Evolutionary conservation across 1,284 basidiomycete species (phyloP).

Genomic region (Sphaerobolus stellatus): DNA sequence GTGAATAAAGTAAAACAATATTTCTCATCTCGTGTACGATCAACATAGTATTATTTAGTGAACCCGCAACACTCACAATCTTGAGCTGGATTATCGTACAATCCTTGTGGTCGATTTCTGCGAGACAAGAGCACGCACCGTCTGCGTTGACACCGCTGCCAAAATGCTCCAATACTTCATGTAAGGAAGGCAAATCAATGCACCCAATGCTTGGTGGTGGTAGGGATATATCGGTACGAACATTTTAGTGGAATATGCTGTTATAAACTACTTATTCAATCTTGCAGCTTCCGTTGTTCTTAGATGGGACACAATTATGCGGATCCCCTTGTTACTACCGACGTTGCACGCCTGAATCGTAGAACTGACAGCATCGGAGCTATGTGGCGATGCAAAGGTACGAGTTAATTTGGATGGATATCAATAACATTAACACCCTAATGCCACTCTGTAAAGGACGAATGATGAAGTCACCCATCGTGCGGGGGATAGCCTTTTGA

Average conservation of each 20-base stretch:
- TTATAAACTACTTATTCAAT: neutral
- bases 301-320: conserved; percentile 9
- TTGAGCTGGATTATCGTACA: conserved; percentile 15
- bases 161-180: conserved; percentile 13
- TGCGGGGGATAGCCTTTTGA: conserved; percentile 4
- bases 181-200: conserved; percentile 14
- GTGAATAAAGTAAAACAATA: neutral
- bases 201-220: conserved; percentile 14
- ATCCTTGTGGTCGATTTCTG: conserved; percentile 15
- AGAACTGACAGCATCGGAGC: conserved; percentile 2
- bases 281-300: conserved; percentile 3
- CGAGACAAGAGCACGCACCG: conserved; percentile 6
- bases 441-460: neutral
- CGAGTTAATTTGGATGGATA: neutral
- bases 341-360: neutral
- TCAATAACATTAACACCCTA: neutral
- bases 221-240: neutral
- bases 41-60: conserved; percentile 8
- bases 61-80: conserved; percentile 15
- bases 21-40: neutral
- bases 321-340: neutral
- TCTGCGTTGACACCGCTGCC: conserved; percentile 15
- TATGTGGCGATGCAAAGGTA: conserved; percentile 6
- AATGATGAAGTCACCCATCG: conserved; percentile 3
- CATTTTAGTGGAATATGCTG: neutral